Base-by-base conservation (phyloP, 768 basidiomycete species). In the Albatrellus ellisii region DNA sequence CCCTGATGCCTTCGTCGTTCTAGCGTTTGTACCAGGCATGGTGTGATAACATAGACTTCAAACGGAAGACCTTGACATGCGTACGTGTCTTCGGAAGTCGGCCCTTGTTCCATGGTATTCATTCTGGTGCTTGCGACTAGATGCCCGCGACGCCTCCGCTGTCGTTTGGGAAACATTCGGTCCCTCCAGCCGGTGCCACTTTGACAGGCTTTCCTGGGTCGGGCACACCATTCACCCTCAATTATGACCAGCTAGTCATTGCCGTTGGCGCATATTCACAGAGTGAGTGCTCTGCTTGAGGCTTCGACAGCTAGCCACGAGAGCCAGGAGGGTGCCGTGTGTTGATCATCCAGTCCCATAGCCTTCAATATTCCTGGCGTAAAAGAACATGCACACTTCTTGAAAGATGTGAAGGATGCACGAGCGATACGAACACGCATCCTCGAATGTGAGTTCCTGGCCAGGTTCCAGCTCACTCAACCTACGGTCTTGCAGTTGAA, bases 241-340 rank as follows among this genome's bases (percentile, higher is more conserved):
- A 61, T 15, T 90, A 83, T 53, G 87, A 91, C 59, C 86, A 83
- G 55, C 68, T 91, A 10, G 74, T 91, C 42, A 75, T 92, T 36
- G 77, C 84, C 6, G 86, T 87, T 1, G 89, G 89, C 2, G 81
- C 83, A 35, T 90, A 90, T 60, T 76, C 73, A 2, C 85, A 89
- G 56, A 90, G 86, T 85, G 33, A 37, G 25, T 34, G 17, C 15
- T 10, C 10, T 24, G 21, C 27, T 27, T 22, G 22, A 12, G n/a
- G 17, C 32, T 24, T 37, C 15, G 14, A 4, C 3, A 21, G 40
- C 4, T 36, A n/a, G n/a, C n/a, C n/a, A n/a, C n/a, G n/a, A n/a
- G n/a, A n/a, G n/a, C n/a, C n/a, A n/a, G n/a, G n/a, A n/a, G n/a
- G n/a, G n/a, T n/a, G n/a, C n/a, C n/a, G n/a, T n/a, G n/a, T n/a